Evolutionary conservation across 2,329 filamentous ascomycete genomes (phyloP).

Genomic region (Hymenoscyphus albidus): DNA sequence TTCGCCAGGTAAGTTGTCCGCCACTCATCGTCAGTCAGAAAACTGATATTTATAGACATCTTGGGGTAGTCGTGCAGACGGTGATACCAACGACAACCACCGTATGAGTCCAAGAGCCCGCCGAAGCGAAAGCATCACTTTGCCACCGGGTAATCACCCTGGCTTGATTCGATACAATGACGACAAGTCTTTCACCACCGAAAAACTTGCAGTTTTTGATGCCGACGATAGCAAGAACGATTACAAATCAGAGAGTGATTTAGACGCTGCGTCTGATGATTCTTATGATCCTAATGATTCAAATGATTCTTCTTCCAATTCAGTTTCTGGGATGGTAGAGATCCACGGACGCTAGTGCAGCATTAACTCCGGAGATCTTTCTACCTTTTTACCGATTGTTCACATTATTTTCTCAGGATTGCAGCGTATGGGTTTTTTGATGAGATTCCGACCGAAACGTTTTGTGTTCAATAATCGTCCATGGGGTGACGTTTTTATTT

Average conservation of each 20-base stretch:
- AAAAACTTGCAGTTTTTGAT: conserved; percentile 12
- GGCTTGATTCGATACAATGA: conserved; percentile 44
- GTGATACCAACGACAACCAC: conserved; percentile 75
- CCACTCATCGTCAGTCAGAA: background rate
- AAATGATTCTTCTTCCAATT: conserved; percentile 24
- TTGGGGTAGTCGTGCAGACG: conserved; percentile 91
- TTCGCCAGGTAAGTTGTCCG: conserved; percentile 68
- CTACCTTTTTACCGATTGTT: conserved; percentile 9
- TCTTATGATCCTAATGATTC: conserved; percentile 28
- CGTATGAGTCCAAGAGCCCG: conserved; percentile 42
- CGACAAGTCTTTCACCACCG: conserved; percentile 29
- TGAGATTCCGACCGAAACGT: conserved; percentile 13
- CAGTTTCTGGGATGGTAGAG: conserved; percentile 19
- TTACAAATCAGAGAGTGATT: conserved; percentile 19
- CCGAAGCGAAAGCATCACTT: conserved; percentile 39
- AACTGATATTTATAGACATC: conserved; percentile 63
- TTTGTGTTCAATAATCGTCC: background rate
- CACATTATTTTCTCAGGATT: conserved; percentile 19
- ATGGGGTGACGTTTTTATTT: background rate
- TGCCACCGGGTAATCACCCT: conserved; percentile 42
- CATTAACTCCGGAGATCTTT: conserved; percentile 27
- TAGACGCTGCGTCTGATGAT: conserved; percentile 17
- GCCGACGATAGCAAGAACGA: conserved; percentile 11
- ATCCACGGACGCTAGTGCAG: conserved; percentile 35
- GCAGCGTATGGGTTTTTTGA: conserved; percentile 21